Percentiles rank a stretch among this genome's conserved stretches.
These are phyloP conservation scores for Coniochaeta sp. DNA, from an alignment of 2,329 filamentous ascomycete species.

Conservation along the genomic window DNA sequence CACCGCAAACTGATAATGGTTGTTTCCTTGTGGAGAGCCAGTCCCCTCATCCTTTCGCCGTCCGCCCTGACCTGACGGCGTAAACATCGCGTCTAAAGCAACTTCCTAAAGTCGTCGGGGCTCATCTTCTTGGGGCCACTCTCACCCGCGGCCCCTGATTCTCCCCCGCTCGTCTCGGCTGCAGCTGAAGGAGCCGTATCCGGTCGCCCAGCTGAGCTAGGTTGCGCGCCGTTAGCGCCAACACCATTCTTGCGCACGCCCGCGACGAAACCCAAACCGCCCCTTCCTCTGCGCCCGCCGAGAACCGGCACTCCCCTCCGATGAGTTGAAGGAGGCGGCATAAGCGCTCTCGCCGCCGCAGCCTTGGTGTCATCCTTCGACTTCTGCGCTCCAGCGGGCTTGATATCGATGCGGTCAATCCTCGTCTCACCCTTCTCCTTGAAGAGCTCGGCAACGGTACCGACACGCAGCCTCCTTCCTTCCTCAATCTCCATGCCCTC, in stretches of 20 bases:
- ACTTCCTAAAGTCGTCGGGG: neutral
- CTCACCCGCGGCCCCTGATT: neutral
- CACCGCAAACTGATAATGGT: no score
- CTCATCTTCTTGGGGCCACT: neutral
- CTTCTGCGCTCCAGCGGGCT: conserved; percentile 23
- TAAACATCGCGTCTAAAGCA: neutral
- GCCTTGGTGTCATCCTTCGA: conserved; percentile 19
- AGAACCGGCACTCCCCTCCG: conserved; percentile 20
- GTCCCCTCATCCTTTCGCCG: neutral
- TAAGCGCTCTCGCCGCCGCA: conserved; percentile 22
- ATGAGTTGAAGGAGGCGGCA: conserved; percentile 34
- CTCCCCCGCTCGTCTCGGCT: neutral
- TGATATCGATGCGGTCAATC: conserved; percentile 33
- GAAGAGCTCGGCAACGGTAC: conserved; percentile 46
- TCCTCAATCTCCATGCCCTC: conserved; percentile 48
- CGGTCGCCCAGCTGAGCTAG: neutral
- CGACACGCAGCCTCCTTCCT: conserved; percentile 42
- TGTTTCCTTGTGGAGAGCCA: no score
- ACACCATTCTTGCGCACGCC: neutral
- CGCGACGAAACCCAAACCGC: neutral
- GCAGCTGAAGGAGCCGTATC: neutral
- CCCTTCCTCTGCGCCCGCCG: neutral
- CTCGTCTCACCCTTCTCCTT: conserved; percentile 37
- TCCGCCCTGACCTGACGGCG: neutral
- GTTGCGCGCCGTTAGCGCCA: neutral